Evolutionary conservation across 768 basidiomycete species (phyloP).

Genomic region (Jaapia argillacea): DNA sequence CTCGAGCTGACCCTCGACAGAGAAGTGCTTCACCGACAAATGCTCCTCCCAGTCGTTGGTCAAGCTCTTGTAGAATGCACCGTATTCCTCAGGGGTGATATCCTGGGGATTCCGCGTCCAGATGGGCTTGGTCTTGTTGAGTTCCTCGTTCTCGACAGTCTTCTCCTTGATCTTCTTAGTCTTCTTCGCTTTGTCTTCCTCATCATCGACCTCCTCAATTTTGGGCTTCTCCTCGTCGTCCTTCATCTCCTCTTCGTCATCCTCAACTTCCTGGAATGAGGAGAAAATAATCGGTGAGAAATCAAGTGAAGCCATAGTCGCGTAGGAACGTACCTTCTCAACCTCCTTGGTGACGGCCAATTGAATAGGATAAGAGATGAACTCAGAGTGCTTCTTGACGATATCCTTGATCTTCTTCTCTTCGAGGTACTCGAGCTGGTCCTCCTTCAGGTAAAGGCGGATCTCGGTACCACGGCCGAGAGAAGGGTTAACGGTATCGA

Average conservation of each 20-base stretch:
- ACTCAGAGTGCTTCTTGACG: constrained; percentile 99
- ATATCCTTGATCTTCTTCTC: constrained; percentile 99
- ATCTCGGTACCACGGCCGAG: constrained; percentile 93
- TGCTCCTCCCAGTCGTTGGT: constrained; percentile 99
- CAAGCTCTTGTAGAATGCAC: constrained; percentile 97
- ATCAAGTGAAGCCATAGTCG: neutral
- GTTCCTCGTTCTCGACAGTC: constrained; percentile 86
- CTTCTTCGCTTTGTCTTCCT: constrained; percentile 86
- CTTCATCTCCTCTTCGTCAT: constrained; percentile 65
- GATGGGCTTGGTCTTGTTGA: constrained; percentile 99
- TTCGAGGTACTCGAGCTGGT: constrained; percentile 97
- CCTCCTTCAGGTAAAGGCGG: constrained; percentile 92
- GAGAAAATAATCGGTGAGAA: constrained; percentile 6
- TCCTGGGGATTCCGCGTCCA: constrained; percentile 98
- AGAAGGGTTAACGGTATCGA: constrained; percentile 80
- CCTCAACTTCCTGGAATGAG: constrained; percentile 81
- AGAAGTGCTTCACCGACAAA: constrained; percentile 99
- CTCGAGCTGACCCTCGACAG: constrained; percentile 99
- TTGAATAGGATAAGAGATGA: constrained; percentile 99
- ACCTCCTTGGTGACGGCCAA: constrained; percentile 98
- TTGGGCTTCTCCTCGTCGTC: constrained; percentile 71
- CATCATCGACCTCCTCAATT: constrained; percentile 77
- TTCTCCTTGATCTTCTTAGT: constrained; percentile 90
- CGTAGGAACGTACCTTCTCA: constrained; percentile 73
- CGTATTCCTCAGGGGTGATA: constrained; percentile 90